Conservation (phyloP, 1,139 yeast species). For the Kurtzmaniella quercitrusa region DNA sequence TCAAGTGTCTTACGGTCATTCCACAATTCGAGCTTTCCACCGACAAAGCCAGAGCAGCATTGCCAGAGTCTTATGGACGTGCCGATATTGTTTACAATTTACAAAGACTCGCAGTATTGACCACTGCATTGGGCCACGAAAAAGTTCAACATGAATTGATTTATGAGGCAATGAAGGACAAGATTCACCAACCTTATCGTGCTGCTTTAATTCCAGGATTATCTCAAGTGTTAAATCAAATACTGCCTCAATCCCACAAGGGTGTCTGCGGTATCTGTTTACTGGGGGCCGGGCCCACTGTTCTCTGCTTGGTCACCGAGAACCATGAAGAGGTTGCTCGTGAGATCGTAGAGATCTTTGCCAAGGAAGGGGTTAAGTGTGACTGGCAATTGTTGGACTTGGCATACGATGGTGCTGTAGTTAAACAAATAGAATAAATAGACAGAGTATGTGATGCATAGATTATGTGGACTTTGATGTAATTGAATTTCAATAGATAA, state of each 20-base stretch:
- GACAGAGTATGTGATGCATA: not conserved
- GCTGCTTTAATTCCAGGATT: conserved; percentile 88
- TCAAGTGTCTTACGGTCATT: conserved; percentile 85
- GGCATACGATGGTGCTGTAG: conserved; percentile 84
- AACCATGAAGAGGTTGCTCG: conserved; percentile 81
- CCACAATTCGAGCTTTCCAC: conserved; percentile 95
- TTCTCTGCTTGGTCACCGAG: conserved; percentile 85
- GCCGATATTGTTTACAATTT: conserved; percentile 85
- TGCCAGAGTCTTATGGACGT: conserved; percentile 77
- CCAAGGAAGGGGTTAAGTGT: conserved; percentile 64
- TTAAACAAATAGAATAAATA: conserved; percentile 11
- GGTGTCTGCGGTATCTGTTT: conserved; percentile 92
- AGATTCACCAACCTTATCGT: conserved; percentile 93
- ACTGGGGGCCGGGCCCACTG: conserved; percentile 98
- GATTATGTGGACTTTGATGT: too few species aligned
- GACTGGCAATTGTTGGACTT: conserved; percentile 80
- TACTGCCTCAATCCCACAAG: conserved; percentile 77
- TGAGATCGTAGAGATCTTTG: conserved; percentile 68
- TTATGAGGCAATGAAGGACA: conserved; percentile 95
- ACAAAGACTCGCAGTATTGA: conserved; percentile 44
- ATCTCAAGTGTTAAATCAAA: conserved; percentile 70
- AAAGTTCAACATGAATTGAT: conserved; percentile 82
- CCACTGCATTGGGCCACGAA: conserved; percentile 75
- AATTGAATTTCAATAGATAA: too few species aligned
- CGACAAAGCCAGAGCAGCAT: conserved; percentile 82